phyloP scores from a whole-genome alignment of 495 filamentous ascomycete genomes.

The Xylaria venustula region DNA sequence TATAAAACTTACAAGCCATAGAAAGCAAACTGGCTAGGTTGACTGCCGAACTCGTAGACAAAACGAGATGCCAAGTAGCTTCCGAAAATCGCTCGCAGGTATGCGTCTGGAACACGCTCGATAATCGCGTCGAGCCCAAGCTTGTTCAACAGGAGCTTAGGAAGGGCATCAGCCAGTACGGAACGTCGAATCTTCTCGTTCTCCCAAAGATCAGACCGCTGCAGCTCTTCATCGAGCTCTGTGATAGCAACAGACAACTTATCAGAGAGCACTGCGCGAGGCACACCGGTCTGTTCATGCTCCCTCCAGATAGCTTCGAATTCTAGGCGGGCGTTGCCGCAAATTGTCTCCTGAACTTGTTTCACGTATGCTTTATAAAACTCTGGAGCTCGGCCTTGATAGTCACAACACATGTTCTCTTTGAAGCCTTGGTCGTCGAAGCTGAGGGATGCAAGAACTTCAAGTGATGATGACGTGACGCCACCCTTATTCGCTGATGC shows the following conservation, averaged over 20 bases:
- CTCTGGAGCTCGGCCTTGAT: constrained; percentile 72
- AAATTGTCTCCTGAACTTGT: constrained; percentile 84
- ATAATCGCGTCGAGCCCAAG: constrained; percentile 88
- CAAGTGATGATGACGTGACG: constrained; percentile 96
- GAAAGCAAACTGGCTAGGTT: constrained; percentile 94
- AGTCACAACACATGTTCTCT: constrained; percentile 86
- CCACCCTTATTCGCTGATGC: constrained; percentile 98
- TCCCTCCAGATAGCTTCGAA: constrained; percentile 99
- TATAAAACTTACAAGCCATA: constrained; percentile 83
- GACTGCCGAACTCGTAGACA: constrained; percentile 90
- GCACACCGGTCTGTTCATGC: constrained; percentile 73
- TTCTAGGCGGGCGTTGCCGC: constrained; percentile 84
- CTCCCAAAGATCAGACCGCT: constrained; percentile 88
- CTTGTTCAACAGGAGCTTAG: constrained; percentile 78
- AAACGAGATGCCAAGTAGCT: constrained; percentile 93
- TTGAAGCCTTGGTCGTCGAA: constrained; percentile 88
- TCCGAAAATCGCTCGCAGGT: constrained; percentile 92
- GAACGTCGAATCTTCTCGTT: constrained; percentile 72
- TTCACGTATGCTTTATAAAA: constrained; percentile 95
- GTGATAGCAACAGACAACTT: constrained; percentile 89
- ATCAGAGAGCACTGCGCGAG: constrained; percentile 83
- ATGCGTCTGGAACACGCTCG: constrained; percentile 83
- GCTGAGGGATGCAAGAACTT: constrained; percentile 89
- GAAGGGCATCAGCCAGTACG: constrained; percentile 83
- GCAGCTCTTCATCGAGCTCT: constrained; percentile 89